phyloP scores from a whole-genome alignment of 2,329 filamentous ascomycete genomes.

The Thyridium curvatum region DNA sequence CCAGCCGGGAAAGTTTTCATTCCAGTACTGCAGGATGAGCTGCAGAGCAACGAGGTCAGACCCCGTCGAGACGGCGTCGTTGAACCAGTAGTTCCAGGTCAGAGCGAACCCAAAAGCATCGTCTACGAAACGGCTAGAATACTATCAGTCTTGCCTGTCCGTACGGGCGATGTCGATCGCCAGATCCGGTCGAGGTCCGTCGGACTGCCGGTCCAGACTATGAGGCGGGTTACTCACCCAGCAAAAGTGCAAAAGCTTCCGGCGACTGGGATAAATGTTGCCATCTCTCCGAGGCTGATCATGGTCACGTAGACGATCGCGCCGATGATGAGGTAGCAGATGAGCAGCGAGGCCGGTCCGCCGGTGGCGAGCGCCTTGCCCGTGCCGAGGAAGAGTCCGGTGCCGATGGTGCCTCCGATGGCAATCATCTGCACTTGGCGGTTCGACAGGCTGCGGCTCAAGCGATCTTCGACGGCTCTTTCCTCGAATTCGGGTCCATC shows the following conservation, averaged over 20 bases:
- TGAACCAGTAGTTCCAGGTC: slow-evolving; percentile 60
- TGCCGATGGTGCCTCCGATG: slow-evolving; percentile 53
- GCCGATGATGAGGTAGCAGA: slow-evolving; percentile 51
- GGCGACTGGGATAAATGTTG: slow-evolving; percentile 47
- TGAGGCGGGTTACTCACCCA: slow-evolving; percentile 24
- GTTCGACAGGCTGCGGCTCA: slow-evolving; percentile 49
- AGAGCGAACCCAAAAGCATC: slow-evolving; percentile 47
- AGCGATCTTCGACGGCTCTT: slow-evolving; percentile 28
- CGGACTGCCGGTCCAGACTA: neutral
- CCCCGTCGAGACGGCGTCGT: slow-evolving; percentile 55
- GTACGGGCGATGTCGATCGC: too few species aligned
- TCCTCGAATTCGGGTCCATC: slow-evolving; percentile 1
- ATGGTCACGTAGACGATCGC: slow-evolving; percentile 54
- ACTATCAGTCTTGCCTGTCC: too few species aligned
- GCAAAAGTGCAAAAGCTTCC: slow-evolving; percentile 51
- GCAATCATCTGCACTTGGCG: slow-evolving; percentile 66
- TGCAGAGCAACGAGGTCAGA: slow-evolving; percentile 54
- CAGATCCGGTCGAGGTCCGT: too few species aligned
- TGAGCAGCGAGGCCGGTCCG: slow-evolving; percentile 52
- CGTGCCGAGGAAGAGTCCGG: slow-evolving; percentile 56
- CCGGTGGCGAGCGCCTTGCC: slow-evolving; percentile 53
- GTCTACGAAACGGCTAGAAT: slow-evolving; percentile 38
- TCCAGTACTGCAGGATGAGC: slow-evolving; percentile 56
- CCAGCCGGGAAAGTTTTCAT: slow-evolving; percentile 55
- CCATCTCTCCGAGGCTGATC: slow-evolving; percentile 55